These are phyloP conservation scores for Macrolepiota dolichaula DNA, from an alignment of 768 basidiomycete species.

Conservation along the genomic window DNA sequence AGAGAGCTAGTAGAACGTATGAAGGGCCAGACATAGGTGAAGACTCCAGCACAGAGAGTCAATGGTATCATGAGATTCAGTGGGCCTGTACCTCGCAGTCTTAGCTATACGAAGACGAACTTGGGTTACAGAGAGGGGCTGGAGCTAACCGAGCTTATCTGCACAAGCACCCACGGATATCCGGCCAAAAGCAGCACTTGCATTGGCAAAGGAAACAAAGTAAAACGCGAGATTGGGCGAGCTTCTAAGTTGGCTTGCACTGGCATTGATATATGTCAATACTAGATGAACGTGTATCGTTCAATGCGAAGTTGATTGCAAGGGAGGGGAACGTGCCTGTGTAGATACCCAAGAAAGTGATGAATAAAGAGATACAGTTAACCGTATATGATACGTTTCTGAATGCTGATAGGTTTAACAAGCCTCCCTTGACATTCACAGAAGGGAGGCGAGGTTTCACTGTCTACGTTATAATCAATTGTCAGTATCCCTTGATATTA, in stretches of 20 bases:
- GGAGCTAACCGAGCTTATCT: slow-evolving; percentile 49
- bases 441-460: slow-evolving; percentile 18
- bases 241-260: slow-evolving; percentile 47
- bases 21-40: slow-evolving; percentile 75
- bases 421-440: background rate
- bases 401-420: slow-evolving; percentile 57
- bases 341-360: slow-evolving; percentile 63
- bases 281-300: slow-evolving; percentile 36
- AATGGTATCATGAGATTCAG: slow-evolving; percentile 71
- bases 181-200: slow-evolving; percentile 60
- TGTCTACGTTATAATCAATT: slow-evolving; percentile 25
- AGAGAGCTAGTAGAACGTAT: slow-evolving; percentile 39
- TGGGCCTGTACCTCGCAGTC: slow-evolving; percentile 37
- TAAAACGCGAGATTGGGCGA: slow-evolving; percentile 55
- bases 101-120: background rate
- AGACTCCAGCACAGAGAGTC: slow-evolving; percentile 49
- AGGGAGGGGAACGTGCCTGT: slow-evolving; percentile 37
- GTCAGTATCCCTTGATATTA: background rate
- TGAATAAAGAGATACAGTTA: slow-evolving; percentile 28
- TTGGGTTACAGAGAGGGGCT: background rate
- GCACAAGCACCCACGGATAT: slow-evolving; percentile 48
- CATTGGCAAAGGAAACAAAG: slow-evolving; percentile 67
- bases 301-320: background rate
- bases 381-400: slow-evolving; percentile 48
- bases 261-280: slow-evolving; percentile 28